Conservation (phyloP, 345 rosid genomes). For the Pistacia vera region DNA sequence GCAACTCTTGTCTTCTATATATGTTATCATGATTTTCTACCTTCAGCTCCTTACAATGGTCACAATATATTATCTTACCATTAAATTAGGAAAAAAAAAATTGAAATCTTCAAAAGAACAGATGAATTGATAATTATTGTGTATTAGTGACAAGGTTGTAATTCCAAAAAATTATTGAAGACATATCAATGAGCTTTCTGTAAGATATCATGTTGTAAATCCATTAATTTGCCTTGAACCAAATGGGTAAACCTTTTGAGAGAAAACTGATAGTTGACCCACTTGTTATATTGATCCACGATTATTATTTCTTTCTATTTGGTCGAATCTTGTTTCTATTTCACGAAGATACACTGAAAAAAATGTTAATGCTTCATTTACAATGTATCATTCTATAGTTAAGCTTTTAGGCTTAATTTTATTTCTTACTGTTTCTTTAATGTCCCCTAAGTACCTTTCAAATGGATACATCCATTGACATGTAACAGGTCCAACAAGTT, state of each 20-base stretch:
- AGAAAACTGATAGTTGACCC: not conserved
- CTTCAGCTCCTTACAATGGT: no score
- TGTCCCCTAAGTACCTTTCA: not conserved
- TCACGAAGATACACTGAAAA: not conserved
- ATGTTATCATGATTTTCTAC: no score
- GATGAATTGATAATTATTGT: no score
- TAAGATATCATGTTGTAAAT: not conserved
- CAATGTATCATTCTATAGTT: no score
- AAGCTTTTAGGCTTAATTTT: not conserved
- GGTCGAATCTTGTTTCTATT: not conserved
- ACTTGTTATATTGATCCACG: no score
- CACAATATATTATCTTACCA: no score
- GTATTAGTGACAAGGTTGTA: no score
- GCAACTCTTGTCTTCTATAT: no score
- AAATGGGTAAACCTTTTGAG: not conserved
- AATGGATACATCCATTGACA: not conserved
- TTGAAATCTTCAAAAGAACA: no score
- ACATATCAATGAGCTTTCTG: no score
- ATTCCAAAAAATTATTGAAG: not conserved
- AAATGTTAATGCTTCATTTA: no score
- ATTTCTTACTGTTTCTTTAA: not conserved
- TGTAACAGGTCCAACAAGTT: not conserved
- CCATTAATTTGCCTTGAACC: not conserved
- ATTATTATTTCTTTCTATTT: not conserved
- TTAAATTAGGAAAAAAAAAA: no score